A percentile compares a stretch with the other conserved stretches of the same genome.
Evolutionary conservation across 768 basidiomycete species (phyloP).

Genomic region (Cantharellus cinnabarinus): DNA sequence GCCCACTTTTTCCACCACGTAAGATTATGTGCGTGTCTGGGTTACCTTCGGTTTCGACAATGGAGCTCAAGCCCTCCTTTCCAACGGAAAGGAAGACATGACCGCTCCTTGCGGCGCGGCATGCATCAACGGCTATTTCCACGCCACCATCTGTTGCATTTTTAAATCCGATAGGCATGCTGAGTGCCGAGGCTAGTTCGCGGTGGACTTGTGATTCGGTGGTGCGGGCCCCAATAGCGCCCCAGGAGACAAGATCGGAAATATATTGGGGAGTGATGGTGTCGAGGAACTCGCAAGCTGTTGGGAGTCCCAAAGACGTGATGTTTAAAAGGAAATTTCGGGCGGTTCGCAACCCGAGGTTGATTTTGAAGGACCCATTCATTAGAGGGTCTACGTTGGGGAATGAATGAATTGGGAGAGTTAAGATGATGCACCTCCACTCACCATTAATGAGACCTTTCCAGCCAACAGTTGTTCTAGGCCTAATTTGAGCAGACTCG

Average conservation of each 20-base stretch:
- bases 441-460: constrained; percentile 87
- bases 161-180: constrained; percentile 96
- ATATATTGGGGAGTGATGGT: constrained; percentile 71
- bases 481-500: constrained; percentile 12
- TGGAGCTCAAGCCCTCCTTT: constrained; percentile 85
- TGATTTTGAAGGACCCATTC: constrained; percentile 82
- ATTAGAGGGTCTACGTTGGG: constrained; percentile 48
- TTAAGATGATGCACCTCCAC: not conserved
- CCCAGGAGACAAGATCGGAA: constrained; percentile 86
- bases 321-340: constrained; percentile 75
- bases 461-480: constrained; percentile 89
- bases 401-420: not conserved
- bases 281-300: constrained; percentile 92
- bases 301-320: constrained; percentile 75
- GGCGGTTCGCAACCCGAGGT: constrained; percentile 80
- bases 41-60: constrained; percentile 93
- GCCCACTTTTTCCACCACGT: constrained; percentile 73
- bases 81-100: constrained; percentile 96
- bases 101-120: constrained; percentile 71
- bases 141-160: constrained; percentile 92
- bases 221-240: constrained; percentile 85
- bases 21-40: constrained; percentile 87
- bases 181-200: constrained; percentile 69
- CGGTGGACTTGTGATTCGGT: constrained; percentile 86
- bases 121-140: constrained; percentile 85